Evolutionary conservation across 164 flowering plant genomes (phyloP).

Genomic region (Vitis vinifera): DNA sequence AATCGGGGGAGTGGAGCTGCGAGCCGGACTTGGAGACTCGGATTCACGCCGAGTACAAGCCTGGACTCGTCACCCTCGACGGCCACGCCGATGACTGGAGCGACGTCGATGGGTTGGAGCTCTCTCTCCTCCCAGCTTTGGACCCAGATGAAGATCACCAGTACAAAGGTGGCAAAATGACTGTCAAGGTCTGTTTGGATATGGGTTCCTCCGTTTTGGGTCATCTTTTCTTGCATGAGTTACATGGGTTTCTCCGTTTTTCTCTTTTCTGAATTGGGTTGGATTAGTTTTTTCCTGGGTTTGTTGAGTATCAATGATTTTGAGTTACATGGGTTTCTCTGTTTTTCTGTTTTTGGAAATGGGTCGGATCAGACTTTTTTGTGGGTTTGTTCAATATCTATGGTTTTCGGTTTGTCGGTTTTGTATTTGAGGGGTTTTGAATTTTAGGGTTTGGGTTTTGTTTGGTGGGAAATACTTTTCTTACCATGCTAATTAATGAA

Average conservation of each 20-base stretch:
- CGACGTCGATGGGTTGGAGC: conserved; percentile 72
- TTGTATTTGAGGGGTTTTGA: too few species aligned
- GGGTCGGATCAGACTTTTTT: too few species aligned
- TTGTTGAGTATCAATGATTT: not conserved
- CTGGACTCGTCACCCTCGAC: conserved; percentile 77
- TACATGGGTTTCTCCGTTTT: not conserved
- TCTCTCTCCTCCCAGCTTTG: conserved; percentile 84
- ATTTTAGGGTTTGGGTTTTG: too few species aligned
- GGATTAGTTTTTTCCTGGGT: not conserved
- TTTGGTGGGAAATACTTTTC: too few species aligned
- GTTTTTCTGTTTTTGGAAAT: too few species aligned
- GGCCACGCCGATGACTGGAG: conserved; percentile 87
- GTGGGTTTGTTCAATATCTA: too few species aligned
- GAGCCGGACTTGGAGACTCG: conserved; percentile 51
- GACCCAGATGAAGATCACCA: conserved; percentile 84
- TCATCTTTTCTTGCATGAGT: conserved; percentile 1
- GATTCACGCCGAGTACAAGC: conserved; percentile 58
- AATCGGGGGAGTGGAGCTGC: conserved; percentile 79
- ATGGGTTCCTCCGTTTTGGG: not conserved
- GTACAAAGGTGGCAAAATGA: conserved; percentile 75
- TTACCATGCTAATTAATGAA: too few species aligned
- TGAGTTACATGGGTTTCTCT: not conserved
- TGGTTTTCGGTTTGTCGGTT: too few species aligned
- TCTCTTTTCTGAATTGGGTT: not conserved
- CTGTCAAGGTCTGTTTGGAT: conserved; percentile 56